Evolutionary conservation across 2,329 filamentous ascomycete genomes (phyloP), one percentile per base, ranked within the genome.

Genomic region (Coniochaeta pulveracea): DNA sequence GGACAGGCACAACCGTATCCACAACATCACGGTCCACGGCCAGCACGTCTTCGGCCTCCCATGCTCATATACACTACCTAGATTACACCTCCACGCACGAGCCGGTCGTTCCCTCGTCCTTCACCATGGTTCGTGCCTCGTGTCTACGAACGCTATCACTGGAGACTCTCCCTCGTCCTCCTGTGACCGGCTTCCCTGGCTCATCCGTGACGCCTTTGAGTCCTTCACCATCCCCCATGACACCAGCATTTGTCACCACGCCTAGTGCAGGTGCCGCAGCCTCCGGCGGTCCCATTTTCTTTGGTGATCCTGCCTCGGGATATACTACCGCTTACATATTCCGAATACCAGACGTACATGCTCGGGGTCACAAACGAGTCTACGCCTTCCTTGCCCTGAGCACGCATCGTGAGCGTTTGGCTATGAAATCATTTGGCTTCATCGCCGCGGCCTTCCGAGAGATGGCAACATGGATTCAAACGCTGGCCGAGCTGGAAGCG

Each of bases 321-420:
- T 80, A 79, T 52, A 81, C 76, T 0, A 81, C 76, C 0, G 76
- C 76, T 10, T 80, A 78, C 51, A 76, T 80, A 41, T 81, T 81
- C 47, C 75, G 76, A 17, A 76, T 81, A 26, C 71, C 76, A 6
- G 76, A 81, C 47, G 61, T 78, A 22, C 75, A 78, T 41, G 76
- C 76, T 10, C 71, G 76, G 10, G 76, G 76, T 4, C 72, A 78
- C 43, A 76, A 77, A 52, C 68, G 76, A n/a, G 71, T 80, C 10
- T 81, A 81, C 46, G 76, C 76, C 9, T 73, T 81, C 38, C 53
- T 81, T 37, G 74, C 75, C 2, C 64, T 80, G 29, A 76, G 67
- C 49, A 79, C 74, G 9, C 72, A 80, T 51, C 70, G 71, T 33
- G 75, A 80, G 52, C 65, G 72, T 10, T 56, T 73, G 10, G 73